Conservation (phyloP, 2,329 filamentous ascomycete species). For the Colletotrichum sidae region DNA sequence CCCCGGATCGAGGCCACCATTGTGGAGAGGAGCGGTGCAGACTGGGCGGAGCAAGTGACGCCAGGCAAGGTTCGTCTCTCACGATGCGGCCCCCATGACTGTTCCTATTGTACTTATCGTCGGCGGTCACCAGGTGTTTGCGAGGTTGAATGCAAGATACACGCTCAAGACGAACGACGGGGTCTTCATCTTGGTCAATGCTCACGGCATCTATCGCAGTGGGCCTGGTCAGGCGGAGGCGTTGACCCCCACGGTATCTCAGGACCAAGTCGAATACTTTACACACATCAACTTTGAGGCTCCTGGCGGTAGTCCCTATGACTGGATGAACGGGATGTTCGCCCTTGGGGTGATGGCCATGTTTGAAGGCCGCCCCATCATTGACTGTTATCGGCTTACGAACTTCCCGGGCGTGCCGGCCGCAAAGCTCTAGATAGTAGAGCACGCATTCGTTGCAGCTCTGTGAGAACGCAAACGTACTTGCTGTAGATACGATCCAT, state of each 20-base stretch:
- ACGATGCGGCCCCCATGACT: neutral
- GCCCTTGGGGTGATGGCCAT: constrained; percentile 40
- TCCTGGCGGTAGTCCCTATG: constrained; percentile 36
- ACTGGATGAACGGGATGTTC: constrained; percentile 40
- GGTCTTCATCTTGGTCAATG: constrained; percentile 39
- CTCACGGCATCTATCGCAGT: constrained; percentile 33
- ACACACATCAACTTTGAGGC: constrained; percentile 41
- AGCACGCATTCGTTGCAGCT: neutral
- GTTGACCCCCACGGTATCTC: constrained; percentile 21
- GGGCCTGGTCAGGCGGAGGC: constrained; percentile 12
- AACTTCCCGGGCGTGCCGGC: constrained; percentile 38
- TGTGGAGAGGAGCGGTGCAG: constrained; percentile 40
- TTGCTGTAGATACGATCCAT: neutral
- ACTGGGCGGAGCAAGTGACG: constrained; percentile 38
- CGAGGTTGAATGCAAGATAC: constrained; percentile 39
- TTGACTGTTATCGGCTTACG: constrained; percentile 41
- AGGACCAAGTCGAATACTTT: constrained; percentile 41
- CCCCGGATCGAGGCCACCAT: constrained; percentile 39
- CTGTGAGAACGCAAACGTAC: neutral
- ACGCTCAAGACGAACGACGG: constrained; percentile 40
- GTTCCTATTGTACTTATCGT: neutral
- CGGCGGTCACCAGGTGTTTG: constrained; percentile 17
- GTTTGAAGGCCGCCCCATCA: constrained; percentile 39
- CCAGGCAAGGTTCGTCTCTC: constrained; percentile 29
- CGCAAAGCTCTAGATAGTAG: constrained; percentile 24